These are phyloP conservation scores for Didymellaceae sp. DNA, from an alignment of 2,329 filamentous ascomycete species.

Conservation along the genomic window DNA sequence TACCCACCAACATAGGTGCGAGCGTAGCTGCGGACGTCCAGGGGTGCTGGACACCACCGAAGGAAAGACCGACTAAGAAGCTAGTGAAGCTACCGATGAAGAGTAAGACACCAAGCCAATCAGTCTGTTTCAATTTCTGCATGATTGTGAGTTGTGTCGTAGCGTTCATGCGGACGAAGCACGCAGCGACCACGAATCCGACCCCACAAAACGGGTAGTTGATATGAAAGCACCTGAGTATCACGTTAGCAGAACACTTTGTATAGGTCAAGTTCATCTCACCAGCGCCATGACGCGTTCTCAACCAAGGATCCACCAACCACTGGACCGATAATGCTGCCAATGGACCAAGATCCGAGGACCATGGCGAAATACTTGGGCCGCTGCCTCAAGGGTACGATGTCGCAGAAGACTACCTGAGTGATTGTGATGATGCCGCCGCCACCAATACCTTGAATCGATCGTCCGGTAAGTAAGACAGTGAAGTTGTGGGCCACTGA, in stretches of 20 bases:
- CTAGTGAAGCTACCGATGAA: constrained; percentile 47
- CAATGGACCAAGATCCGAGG: constrained; percentile 59
- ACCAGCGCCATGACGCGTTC: constrained; percentile 63
- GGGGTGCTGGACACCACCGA: constrained; percentile 49
- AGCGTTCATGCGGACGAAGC: constrained; percentile 32
- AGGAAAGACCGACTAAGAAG: constrained; percentile 53
- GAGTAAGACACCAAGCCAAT: constrained; percentile 53
- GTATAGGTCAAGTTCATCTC: neutral
- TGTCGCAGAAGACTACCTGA: constrained; percentile 54
- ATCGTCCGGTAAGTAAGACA: constrained; percentile 44
- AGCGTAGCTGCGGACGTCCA: constrained; percentile 52
- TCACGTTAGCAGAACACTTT: neutral
- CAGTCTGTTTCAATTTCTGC: constrained; percentile 41
- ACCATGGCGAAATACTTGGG: constrained; percentile 52
- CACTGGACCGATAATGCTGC: constrained; percentile 59
- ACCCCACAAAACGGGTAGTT: constrained; percentile 62
- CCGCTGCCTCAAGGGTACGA: constrained; percentile 51
- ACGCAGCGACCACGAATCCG: constrained; percentile 31
- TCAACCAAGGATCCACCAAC: constrained; percentile 60
- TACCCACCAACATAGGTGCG: constrained; percentile 49
- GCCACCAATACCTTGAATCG: constrained; percentile 49
- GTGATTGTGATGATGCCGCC: constrained; percentile 51
- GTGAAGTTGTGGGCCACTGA: constrained; percentile 45
- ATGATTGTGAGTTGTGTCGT: constrained; percentile 23
- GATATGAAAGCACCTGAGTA: constrained; percentile 62